A percentile compares a stretch with the other conserved stretches of the same genome.
These are phyloP conservation scores for Lippia alba DNA, from an alignment of 305 asterid genomes.

Conservation along the genomic window DNA sequence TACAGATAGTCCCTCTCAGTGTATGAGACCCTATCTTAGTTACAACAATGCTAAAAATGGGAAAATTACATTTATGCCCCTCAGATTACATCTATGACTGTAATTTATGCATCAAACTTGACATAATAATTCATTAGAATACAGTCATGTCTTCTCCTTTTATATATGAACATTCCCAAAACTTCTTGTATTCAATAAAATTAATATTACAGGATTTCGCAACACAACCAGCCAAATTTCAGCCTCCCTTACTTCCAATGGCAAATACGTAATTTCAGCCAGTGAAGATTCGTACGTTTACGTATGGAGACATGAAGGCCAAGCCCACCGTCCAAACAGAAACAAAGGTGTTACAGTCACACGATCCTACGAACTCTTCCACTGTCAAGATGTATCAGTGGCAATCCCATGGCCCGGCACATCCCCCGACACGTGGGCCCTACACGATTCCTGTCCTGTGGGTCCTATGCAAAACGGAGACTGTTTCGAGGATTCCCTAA, in stretches of 20 bases:
- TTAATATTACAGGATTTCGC: slow-evolving; percentile 67
- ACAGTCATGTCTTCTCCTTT: neutral
- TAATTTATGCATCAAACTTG: no score
- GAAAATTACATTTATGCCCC: no score
- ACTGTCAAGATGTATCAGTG: slow-evolving; percentile 89
- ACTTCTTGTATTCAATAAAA: slow-evolving; percentile 10
- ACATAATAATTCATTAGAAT: no score
- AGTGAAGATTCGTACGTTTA: slow-evolving; percentile 94
- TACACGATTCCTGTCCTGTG: slow-evolving; percentile 41
- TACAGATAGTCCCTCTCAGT: no score
- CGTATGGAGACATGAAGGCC: slow-evolving; percentile 88
- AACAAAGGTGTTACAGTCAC: slow-evolving; percentile 77
- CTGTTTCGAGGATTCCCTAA: slow-evolving; percentile 55
- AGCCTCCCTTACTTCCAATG: slow-evolving; percentile 83
- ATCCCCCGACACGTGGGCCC: slow-evolving; percentile 45
- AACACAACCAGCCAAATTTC: slow-evolving; percentile 94
- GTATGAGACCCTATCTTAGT: no score
- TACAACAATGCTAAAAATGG: neutral
- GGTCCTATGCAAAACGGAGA: slow-evolving; percentile 46
- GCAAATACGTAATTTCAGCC: slow-evolving; percentile 86
- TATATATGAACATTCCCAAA: neutral
- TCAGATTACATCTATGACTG: no score
- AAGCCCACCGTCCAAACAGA: slow-evolving; percentile 74
- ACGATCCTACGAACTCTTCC: slow-evolving; percentile 79
- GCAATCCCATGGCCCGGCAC: slow-evolving; percentile 98